Percentiles rank a stretch among this genome's conserved stretches.
Conservation (phyloP, 2,329 filamentous ascomycete genomes). For the Grosmannia serpens region DNA sequence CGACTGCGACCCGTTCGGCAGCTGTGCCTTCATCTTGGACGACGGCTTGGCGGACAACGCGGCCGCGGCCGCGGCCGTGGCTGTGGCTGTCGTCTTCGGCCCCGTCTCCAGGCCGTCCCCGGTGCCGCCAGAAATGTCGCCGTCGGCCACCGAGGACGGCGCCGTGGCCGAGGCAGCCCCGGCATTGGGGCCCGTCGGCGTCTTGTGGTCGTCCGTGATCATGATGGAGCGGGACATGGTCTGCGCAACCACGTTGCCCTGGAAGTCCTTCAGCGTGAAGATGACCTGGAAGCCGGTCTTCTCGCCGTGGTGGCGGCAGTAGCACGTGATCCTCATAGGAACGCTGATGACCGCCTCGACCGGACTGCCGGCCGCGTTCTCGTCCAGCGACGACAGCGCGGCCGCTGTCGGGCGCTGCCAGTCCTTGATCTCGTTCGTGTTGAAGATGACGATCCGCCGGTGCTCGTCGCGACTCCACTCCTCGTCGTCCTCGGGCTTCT, state of each 20-base stretch:
- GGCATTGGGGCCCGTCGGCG: slow-evolving; percentile 26
- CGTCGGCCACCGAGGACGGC: slow-evolving; percentile 7
- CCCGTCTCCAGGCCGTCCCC: slow-evolving; percentile 3
- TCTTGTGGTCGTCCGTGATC: slow-evolving; percentile 98
- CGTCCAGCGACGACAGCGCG: slow-evolving; percentile 13
- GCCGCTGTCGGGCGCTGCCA: slow-evolving; percentile 51
- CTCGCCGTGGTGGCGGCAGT: slow-evolving; percentile 89
- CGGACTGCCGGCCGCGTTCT: slow-evolving; percentile 21
- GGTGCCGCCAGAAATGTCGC: slow-evolving; percentile 5
- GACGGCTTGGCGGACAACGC: slow-evolving; percentile 3
- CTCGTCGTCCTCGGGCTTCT: slow-evolving; percentile 86
- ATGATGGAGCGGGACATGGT: slow-evolving; percentile 80
- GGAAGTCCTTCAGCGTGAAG: slow-evolving; percentile 80
- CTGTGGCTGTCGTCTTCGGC: slow-evolving; percentile 2
- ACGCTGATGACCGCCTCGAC: slow-evolving; percentile 48
- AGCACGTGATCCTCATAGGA: slow-evolving; percentile 94
- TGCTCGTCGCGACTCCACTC: slow-evolving; percentile 72
- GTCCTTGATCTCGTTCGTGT: slow-evolving; percentile 76
- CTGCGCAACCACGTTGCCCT: slow-evolving; percentile 69
- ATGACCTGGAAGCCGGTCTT: slow-evolving; percentile 89
- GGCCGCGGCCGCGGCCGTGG: background rate
- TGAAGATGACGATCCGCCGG: slow-evolving; percentile 80
- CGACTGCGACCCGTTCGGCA: slow-evolving; percentile 38
- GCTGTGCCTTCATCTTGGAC: slow-evolving; percentile 13
- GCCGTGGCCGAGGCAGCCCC: slow-evolving; percentile 5